Conservation (phyloP, 2,329 filamentous ascomycete species). For the Fusarium longipes region DNA sequence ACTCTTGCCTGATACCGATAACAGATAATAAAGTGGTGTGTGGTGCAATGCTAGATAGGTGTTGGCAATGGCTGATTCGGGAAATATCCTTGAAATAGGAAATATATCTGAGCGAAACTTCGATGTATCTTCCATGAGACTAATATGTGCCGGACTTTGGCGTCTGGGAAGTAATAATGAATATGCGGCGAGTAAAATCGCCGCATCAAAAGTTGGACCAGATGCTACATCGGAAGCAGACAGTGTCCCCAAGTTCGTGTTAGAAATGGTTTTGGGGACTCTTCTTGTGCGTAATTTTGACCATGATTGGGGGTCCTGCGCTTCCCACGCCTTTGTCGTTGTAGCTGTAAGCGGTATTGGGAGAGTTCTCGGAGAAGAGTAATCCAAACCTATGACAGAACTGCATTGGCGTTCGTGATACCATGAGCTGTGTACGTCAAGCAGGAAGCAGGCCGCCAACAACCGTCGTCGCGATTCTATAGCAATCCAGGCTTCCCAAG, state of each 20-base stretch:
- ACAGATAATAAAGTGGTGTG: constrained; percentile 67
- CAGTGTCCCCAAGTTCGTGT: constrained; percentile 50
- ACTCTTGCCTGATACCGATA: constrained; percentile 68
- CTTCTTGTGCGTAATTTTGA: constrained; percentile 48
- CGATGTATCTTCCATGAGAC: constrained; percentile 41
- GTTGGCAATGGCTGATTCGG: constrained; percentile 58
- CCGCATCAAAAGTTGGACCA: constrained; percentile 54
- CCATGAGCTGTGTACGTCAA: constrained; percentile 66
- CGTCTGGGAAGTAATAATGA: constrained; percentile 54
- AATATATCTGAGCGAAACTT: constrained; percentile 41
- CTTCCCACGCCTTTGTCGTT: constrained; percentile 62
- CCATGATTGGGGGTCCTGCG: constrained; percentile 60
- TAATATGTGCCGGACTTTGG: constrained; percentile 44
- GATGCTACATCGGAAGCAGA: constrained; percentile 52
- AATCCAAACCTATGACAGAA: constrained; percentile 51
- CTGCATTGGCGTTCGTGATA: constrained; percentile 63
- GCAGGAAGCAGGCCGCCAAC: constrained; percentile 66
- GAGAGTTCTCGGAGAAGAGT: constrained; percentile 50
- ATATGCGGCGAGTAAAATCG: constrained; percentile 55
- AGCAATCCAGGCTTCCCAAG: constrained; percentile 65
- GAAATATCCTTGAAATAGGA: constrained; percentile 57
- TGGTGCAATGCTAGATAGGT: constrained; percentile 68
- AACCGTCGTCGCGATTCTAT: constrained; percentile 65
- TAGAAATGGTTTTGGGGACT: constrained; percentile 43
- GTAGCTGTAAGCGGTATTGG: constrained; percentile 60